Evolutionary conservation across 495 filamentous ascomycete species (phyloP).

Genomic region (Bombardia bombarda): DNA sequence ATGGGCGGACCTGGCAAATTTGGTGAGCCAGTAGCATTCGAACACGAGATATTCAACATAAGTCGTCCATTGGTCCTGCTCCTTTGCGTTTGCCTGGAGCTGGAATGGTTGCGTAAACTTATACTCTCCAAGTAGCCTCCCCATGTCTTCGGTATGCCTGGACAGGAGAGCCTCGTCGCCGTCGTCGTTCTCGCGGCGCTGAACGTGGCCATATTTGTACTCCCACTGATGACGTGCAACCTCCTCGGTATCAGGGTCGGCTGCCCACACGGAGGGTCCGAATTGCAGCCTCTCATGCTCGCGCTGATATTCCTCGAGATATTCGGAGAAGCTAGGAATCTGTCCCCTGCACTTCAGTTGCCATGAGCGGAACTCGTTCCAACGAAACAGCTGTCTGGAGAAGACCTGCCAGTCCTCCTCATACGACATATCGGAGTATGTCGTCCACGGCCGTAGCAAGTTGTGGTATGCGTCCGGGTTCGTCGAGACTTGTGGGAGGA

Average conservation of each 20-base stretch:
- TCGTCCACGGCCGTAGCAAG: background rate
- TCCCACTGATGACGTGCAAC: background rate
- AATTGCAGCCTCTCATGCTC: background rate
- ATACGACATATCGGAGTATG: too few species aligned
- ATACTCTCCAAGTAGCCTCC: background rate
- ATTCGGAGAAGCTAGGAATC: background rate
- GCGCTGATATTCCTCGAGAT: background rate
- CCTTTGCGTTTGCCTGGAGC: slow-evolving; percentile 2
- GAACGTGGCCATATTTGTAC: background rate
- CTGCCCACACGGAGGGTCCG: background rate
- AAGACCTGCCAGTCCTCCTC: background rate
- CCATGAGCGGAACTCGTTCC: background rate
- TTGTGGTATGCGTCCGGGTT: slow-evolving; percentile 1
- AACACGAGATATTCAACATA: slow-evolving; percentile 4
- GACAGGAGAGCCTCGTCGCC: background rate
- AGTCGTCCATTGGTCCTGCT: slow-evolving; percentile 3
- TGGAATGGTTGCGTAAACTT: background rate
- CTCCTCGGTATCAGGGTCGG: background rate
- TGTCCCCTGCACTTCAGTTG: background rate
- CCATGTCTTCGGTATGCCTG: background rate
- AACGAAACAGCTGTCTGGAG: background rate
- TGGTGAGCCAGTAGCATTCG: background rate
- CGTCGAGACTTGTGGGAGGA: background rate
- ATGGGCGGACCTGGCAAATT: background rate
- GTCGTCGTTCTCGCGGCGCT: too few species aligned